These are phyloP conservation scores for Fusarium tupiense DNA, from an alignment of 2,329 filamentous ascomycete species.

Conservation along the genomic window DNA sequence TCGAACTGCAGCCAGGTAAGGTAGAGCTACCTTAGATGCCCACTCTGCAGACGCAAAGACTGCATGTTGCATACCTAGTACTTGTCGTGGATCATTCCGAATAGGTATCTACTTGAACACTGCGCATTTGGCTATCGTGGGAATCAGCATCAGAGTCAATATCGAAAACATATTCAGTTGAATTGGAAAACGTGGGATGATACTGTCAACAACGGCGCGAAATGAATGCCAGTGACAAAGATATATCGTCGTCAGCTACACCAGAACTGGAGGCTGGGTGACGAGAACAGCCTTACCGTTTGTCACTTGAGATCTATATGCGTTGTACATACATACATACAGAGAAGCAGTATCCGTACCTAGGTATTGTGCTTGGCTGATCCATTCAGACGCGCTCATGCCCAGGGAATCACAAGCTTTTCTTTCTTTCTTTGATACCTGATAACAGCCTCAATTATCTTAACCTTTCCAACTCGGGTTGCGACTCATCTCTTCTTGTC, in stretches of 20 bases:
- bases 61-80: not conserved
- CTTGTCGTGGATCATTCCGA: slow-evolving; percentile 16
- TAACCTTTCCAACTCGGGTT: not conserved
- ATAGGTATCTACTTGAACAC: not conserved
- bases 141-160: not conserved
- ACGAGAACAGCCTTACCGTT: slow-evolving; percentile 5
- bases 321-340: slow-evolving; percentile 18
- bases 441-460: slow-evolving; percentile 22
- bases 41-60: slow-evolving; percentile 16
- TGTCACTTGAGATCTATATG: slow-evolving; percentile 14
- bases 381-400: slow-evolving; percentile 24
- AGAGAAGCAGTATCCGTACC: not conserved
- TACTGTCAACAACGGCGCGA: not conserved
- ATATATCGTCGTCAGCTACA: not conserved
- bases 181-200: not conserved
- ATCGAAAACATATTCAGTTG: not conserved
- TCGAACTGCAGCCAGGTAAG: slow-evolving; percentile 22
- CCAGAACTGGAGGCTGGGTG: slow-evolving; percentile 11
- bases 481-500: slow-evolving; percentile 13
- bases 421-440: slow-evolving; percentile 18
- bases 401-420: slow-evolving; percentile 24
- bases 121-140: not conserved
- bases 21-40: slow-evolving; percentile 11
- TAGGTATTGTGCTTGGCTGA: slow-evolving; percentile 15
- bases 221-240: not conserved